A percentile compares a stretch with the other conserved stretches of the same genome.
phyloP scores from a whole-genome alignment of 805 yeast genomes.

The Candida hispaniensis region DNA sequence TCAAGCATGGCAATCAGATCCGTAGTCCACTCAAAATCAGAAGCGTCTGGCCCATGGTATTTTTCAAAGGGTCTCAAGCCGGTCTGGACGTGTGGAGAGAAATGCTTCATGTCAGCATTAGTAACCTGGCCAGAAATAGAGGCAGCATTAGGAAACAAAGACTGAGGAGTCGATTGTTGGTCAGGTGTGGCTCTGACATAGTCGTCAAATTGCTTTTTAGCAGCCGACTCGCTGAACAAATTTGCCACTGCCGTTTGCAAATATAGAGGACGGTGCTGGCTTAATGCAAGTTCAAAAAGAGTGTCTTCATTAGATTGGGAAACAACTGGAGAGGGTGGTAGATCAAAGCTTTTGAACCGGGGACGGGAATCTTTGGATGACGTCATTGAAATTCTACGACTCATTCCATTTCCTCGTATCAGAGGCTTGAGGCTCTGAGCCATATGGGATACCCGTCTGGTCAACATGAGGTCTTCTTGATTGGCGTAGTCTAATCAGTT shows the following conservation, averaged over 20 bases:
- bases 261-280: conserved; percentile 15
- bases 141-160: conserved; percentile 14
- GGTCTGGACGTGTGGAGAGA: conserved; percentile 8
- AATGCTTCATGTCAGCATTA: conserved; percentile 16
- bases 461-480: no score
- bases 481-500: no score
- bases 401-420: no score
- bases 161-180: conserved; percentile 9
- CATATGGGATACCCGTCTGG: no score
- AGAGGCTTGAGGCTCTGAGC: no score
- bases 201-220: conserved; percentile 12
- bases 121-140: conserved; percentile 14
- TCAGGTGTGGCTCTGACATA: conserved; percentile 7
- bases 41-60: conserved; percentile 9
- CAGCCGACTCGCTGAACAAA: conserved; percentile 14
- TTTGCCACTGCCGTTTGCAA: conserved; percentile 11
- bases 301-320: conserved; percentile 8
- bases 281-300: conserved; percentile 10
- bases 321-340: conserved; percentile 15
- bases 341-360: conserved; percentile 12
- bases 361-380: conserved; percentile 10
- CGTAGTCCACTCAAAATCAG: conserved; percentile 5
- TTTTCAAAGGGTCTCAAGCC: conserved; percentile 12
- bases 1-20: conserved; percentile 3
- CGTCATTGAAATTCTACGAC: conserved; percentile 15